These are phyloP conservation scores for Lactuca sativa DNA, from an alignment of 129 eudicot genomes.

Conservation along the genomic window DNA sequence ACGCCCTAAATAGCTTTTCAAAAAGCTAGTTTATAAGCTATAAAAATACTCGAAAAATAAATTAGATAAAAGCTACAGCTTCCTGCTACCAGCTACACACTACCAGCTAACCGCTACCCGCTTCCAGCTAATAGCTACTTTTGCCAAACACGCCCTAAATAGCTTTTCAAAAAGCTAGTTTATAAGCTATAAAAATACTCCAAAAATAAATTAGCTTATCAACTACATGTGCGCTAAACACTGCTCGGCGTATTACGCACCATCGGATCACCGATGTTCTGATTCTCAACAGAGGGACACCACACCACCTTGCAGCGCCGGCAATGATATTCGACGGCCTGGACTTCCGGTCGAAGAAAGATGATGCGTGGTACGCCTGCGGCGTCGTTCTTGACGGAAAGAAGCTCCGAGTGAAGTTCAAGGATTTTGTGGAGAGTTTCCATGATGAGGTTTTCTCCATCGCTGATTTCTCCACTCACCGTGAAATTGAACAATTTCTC, in stretches of 20 bases:
- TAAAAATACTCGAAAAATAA: no score
- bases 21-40: no score
- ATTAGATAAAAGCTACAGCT: no score
- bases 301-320: constrained; percentile 1
- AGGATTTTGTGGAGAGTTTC: constrained; percentile 18
- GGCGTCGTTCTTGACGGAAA: constrained; percentile 29
- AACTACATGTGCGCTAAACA: no score
- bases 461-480: constrained; percentile 32
- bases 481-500: constrained; percentile 33
- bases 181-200: no score
- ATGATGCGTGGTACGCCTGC: constrained; percentile 68
- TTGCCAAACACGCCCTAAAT: no score
- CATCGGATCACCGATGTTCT: constrained; percentile 5
- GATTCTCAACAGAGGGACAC: not conserved
- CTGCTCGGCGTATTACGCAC: not conserved
- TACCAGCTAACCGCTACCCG: no score
- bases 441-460: constrained; percentile 21
- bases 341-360: constrained; percentile 48
- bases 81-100: no score
- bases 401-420: constrained; percentile 44
- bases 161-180: no score
- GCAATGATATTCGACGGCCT: constrained; percentile 20
- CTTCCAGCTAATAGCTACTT: no score
- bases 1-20: no score
- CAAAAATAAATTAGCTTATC: no score